These are phyloP conservation scores for Larix sibirica DNA, from an alignment of 83 land plant genomes.

Conservation along the genomic window DNA sequence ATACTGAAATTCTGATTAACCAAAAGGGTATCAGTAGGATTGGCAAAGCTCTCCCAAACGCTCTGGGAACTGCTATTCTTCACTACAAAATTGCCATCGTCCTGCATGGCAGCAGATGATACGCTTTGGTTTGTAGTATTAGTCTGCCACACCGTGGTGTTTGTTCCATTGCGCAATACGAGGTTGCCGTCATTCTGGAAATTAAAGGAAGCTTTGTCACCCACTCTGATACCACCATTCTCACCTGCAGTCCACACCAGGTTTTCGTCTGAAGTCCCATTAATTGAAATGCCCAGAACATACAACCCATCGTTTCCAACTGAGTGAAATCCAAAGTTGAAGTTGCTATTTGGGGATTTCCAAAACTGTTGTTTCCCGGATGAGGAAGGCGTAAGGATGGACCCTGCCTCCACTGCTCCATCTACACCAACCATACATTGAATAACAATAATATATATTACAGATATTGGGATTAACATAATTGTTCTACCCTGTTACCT, in stretches of 20 bases:
- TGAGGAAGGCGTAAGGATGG: conserved; percentile 35
- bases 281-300: conserved; percentile 28
- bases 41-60: conserved; percentile 17
- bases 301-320: conserved; percentile 2
- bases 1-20: conserved; percentile 11
- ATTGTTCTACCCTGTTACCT: not conserved
- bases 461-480: not conserved
- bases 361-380: conserved; percentile 24
- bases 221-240: conserved; percentile 18
- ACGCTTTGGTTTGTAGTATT: conserved; percentile 29
- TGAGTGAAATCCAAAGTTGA: conserved; percentile 32
- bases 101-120: conserved; percentile 31
- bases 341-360: conserved; percentile 41
- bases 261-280: conserved; percentile 2
- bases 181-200: conserved; percentile 38
- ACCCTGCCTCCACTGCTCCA: conserved; percentile 25
- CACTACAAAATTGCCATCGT: conserved; percentile 24
- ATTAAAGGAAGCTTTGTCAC: conserved; percentile 26
- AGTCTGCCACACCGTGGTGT: conserved; percentile 33
- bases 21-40: conserved; percentile 25
- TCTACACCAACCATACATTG: not conserved
- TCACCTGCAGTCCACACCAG: conserved; percentile 41
- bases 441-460: not conserved
- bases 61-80: not conserved
- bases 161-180: conserved; percentile 34